Conservation (phyloP, 2,329 filamentous ascomycete species). For the Calonectria honghensis region DNA sequence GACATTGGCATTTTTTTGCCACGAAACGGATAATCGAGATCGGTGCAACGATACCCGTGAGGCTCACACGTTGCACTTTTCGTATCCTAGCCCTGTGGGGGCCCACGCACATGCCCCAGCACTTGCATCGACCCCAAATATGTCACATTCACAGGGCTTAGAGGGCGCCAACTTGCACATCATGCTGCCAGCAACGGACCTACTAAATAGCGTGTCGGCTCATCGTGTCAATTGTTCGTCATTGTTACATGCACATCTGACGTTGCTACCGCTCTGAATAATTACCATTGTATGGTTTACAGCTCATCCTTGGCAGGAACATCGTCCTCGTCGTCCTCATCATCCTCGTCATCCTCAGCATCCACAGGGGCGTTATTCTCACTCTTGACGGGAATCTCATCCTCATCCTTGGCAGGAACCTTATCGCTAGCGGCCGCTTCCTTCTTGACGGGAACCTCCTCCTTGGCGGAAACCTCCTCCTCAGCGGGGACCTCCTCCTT, state of each 20-base stretch:
- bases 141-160: constrained; percentile 35
- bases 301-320: constrained; percentile 68
- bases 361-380: neutral
- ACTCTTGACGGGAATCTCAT: neutral
- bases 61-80: constrained; percentile 13
- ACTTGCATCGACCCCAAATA: constrained; percentile 26
- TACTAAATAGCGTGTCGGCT: constrained; percentile 14
- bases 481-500: neutral
- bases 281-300: constrained; percentile 53
- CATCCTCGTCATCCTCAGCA: constrained; percentile 34
- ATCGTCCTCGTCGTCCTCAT: constrained; percentile 39
- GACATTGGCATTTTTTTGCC: neutral
- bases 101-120: neutral
- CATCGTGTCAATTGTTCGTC: constrained; percentile 18
- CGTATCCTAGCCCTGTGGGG: neutral
- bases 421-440: neutral
- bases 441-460: neutral
- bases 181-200: constrained; percentile 27
- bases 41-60: constrained; percentile 7
- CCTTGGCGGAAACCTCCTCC: neutral
- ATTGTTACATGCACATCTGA: constrained; percentile 31
- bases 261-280: neutral
- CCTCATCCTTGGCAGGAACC: neutral
- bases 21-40: constrained; percentile 27
- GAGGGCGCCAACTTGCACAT: constrained; percentile 6